Conservation (phyloP, 306 rosid genomes). For the Oxytropis ochrocephala region DNA sequence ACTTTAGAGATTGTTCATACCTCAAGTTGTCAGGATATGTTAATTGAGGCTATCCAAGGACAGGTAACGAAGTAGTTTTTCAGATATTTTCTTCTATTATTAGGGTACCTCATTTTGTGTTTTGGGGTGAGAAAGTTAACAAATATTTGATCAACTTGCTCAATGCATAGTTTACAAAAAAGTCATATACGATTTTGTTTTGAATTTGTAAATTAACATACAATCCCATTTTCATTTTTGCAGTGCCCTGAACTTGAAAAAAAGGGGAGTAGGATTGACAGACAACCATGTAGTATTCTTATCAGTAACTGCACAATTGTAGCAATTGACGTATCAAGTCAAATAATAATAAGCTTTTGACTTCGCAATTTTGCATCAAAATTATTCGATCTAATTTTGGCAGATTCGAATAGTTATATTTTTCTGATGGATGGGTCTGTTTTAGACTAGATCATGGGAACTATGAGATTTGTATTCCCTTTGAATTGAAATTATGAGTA, state of each 20-base stretch:
- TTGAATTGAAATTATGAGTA: too few relatives aligned
- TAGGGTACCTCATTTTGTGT: neutral
- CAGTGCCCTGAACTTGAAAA: constrained; percentile 49
- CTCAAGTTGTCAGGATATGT: constrained; percentile 53
- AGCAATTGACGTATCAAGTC: too few relatives aligned
- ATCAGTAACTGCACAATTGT: too few relatives aligned
- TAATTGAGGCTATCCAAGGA: constrained; percentile 54
- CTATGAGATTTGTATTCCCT: too few relatives aligned
- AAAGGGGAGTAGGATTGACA: constrained; percentile 56
- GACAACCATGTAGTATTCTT: constrained; percentile 57
- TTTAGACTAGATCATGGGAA: too few relatives aligned
- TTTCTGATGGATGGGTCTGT: too few relatives aligned
- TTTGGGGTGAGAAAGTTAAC: neutral
- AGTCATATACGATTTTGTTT: neutral
- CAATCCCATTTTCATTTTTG: constrained; percentile 9
- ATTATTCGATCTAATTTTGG: too few relatives aligned
- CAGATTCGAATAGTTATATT: too few relatives aligned
- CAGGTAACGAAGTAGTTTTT: constrained; percentile 49
- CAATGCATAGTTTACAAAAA: neutral
- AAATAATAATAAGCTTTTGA: too few relatives aligned
- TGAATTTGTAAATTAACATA: neutral
- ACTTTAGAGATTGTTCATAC: constrained; percentile 73
- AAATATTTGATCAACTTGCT: too few relatives aligned
- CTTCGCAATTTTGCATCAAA: too few relatives aligned
- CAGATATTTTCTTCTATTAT: neutral